Percentiles rank a stretch among this genome's conserved stretches.
Conservation (phyloP, 768 basidiomycete species). For the Leccinum olivaceopallidum region DNA sequence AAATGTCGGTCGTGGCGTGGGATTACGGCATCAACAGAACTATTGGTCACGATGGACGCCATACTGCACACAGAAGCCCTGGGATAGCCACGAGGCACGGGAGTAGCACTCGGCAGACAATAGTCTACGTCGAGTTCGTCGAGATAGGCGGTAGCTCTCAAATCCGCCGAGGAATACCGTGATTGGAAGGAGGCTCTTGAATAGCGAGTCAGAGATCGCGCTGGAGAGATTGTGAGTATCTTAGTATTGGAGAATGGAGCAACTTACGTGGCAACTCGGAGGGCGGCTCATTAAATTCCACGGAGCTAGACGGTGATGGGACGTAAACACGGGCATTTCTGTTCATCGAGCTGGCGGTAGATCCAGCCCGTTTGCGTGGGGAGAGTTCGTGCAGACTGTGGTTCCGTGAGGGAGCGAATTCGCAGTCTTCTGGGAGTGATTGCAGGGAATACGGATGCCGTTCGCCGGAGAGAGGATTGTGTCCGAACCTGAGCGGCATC, state of each 20-base stretch:
- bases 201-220: constrained; percentile 20
- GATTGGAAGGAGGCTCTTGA: constrained; percentile 34
- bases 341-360: constrained; percentile 16
- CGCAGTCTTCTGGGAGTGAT: constrained; percentile 53
- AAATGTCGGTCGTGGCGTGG: constrained; percentile 35
- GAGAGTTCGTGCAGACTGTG: constrained; percentile 7
- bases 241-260: not conserved
- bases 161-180: constrained; percentile 30
- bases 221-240: constrained; percentile 10
- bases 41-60: constrained; percentile 55
- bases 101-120: constrained; percentile 22
- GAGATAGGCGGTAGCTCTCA: constrained; percentile 26
- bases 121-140: constrained; percentile 34
- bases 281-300: constrained; percentile 8
- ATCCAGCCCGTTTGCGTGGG: constrained; percentile 20
- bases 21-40: constrained; percentile 59
- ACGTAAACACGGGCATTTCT: constrained; percentile 23
- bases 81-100: constrained; percentile 18
- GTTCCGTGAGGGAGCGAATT: constrained; percentile 32
- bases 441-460: constrained; percentile 35
- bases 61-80: constrained; percentile 53
- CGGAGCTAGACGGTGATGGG: constrained; percentile 8
- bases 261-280: constrained; percentile 14
- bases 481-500: constrained; percentile 25
- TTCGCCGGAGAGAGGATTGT: constrained; percentile 28